These are phyloP conservation scores for Picocystis sp. DNA, from an alignment of 163 green algal species.

Conservation along the genomic window DNA sequence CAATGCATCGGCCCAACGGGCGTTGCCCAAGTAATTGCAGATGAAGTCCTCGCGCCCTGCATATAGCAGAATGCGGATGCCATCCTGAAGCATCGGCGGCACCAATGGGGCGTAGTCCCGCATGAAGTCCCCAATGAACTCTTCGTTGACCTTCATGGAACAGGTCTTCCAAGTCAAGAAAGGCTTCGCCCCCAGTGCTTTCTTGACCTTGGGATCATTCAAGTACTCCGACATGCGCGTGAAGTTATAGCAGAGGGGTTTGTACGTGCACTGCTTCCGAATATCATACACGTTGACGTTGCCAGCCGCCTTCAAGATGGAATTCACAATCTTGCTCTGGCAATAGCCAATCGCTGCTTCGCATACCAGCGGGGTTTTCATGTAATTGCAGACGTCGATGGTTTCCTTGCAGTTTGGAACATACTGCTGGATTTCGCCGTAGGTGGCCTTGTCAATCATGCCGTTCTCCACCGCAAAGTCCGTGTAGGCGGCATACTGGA, in stretches of 20 bases:
- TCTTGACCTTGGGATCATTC: slow-evolving; percentile 20
- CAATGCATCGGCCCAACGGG: slow-evolving; percentile 56
- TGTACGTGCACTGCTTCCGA: slow-evolving; percentile 47
- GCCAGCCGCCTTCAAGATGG: slow-evolving; percentile 30
- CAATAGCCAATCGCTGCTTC: slow-evolving; percentile 49
- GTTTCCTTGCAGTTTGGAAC: slow-evolving; percentile 41
- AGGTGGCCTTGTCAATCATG: slow-evolving; percentile 39
- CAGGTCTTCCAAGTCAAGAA: slow-evolving; percentile 25
- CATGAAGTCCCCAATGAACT: slow-evolving; percentile 38
- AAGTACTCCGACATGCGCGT: slow-evolving; percentile 38
- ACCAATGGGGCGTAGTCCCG: slow-evolving; percentile 36
- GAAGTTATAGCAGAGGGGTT: slow-evolving; percentile 42
- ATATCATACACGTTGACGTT: slow-evolving; percentile 78
- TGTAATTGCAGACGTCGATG: slow-evolving; percentile 36
- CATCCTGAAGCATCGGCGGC: slow-evolving; percentile 52
- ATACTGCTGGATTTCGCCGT: slow-evolving; percentile 12
- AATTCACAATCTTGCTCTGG: slow-evolving; percentile 34
- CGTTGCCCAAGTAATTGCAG: slow-evolving; percentile 68
- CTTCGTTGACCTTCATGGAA: slow-evolving; percentile 30
- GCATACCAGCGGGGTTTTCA: slow-evolving; percentile 27
- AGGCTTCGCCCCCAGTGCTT: slow-evolving; percentile 13
- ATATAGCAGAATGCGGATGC: slow-evolving; percentile 75
- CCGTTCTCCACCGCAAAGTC: slow-evolving; percentile 61
- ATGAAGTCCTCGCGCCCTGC: slow-evolving; percentile 74
- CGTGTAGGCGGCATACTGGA: slow-evolving; percentile 72